Evolutionary conservation across 805 yeast species (phyloP).

Genomic region (Wickerhamomyces strasburgensis): DNA sequence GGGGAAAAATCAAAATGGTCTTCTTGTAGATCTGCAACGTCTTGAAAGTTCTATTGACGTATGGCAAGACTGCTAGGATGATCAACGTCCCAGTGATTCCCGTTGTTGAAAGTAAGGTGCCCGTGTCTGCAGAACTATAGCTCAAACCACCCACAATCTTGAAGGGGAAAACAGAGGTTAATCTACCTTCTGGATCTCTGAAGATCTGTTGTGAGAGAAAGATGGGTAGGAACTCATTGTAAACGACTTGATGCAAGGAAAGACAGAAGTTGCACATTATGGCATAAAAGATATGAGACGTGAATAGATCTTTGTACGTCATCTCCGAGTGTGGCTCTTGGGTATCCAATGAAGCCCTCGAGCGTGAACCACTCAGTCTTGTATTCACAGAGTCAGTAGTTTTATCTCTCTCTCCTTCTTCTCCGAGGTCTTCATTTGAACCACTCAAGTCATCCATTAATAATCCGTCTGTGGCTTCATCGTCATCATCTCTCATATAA

Average conservation of each 20-base stretch:
- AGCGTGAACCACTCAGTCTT: too few species aligned
- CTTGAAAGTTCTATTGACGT: too few species aligned
- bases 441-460: not conserved
- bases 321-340: too few species aligned
- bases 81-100: constrained; percentile 47
- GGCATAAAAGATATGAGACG: constrained; percentile 7
- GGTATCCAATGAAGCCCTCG: too few species aligned
- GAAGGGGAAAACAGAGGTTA: constrained; percentile 41
- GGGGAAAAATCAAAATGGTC: constrained; percentile 14
- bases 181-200: constrained; percentile 12
- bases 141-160: constrained; percentile 49
- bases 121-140: constrained; percentile 41
- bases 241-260: constrained; percentile 10
- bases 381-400: too few species aligned
- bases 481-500: too few species aligned
- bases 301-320: constrained; percentile 5
- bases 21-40: constrained; percentile 9
- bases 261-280: constrained; percentile 7
- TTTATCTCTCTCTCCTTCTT: too few species aligned
- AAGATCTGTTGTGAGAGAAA: constrained; percentile 13
- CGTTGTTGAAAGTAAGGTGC: constrained; percentile 42
- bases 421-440: not conserved
- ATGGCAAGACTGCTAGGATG: constrained; percentile 30
- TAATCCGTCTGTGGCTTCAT: not conserved
- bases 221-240: constrained; percentile 14